phyloP scores from a whole-genome alignment of 2,329 filamentous ascomycete genomes.

The Botryosphaeria dothidea region DNA sequence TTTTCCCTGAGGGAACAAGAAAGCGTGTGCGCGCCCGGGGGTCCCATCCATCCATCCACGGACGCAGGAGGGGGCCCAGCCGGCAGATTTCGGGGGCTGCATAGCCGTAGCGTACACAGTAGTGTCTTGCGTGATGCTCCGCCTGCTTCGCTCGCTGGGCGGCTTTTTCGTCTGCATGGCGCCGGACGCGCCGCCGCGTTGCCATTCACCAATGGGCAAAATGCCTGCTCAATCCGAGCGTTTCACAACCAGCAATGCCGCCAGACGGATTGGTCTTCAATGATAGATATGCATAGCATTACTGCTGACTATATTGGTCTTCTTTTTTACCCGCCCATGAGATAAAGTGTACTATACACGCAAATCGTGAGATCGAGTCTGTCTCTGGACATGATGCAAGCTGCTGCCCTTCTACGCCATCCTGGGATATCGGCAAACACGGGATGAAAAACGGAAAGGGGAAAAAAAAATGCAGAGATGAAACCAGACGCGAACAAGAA shows the following conservation, averaged over 20 bases:
- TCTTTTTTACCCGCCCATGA: constrained; percentile 17
- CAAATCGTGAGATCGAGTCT: constrained; percentile 13
- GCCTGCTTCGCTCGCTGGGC: not conserved
- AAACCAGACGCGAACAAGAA: not conserved
- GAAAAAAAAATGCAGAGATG: not conserved
- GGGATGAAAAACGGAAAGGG: not conserved
- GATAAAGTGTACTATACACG: constrained; percentile 11
- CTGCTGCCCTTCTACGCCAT: constrained; percentile 19
- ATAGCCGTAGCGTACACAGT: not conserved
- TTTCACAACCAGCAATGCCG: not conserved
- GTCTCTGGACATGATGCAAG: constrained; percentile 15
- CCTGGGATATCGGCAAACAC: constrained; percentile 17
- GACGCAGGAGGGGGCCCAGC: not conserved
- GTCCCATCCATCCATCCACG: too few relatives aligned
- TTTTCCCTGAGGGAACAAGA: not conserved
- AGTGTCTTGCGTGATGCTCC: constrained; percentile 7
- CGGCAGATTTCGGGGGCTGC: constrained; percentile 9
- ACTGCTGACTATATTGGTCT: constrained; percentile 16
- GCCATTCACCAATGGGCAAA: constrained; percentile 12
- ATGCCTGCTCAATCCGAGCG: not conserved
- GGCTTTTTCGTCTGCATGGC: not conserved
- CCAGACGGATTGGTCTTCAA: not conserved
- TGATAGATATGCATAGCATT: constrained; percentile 17
- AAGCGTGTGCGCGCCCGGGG: too few relatives aligned
- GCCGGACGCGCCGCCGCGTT: constrained; percentile 3